phyloP scores from a whole-genome alignment of 2,329 filamentous ascomycete species.

The Clonostachys sp. region DNA sequence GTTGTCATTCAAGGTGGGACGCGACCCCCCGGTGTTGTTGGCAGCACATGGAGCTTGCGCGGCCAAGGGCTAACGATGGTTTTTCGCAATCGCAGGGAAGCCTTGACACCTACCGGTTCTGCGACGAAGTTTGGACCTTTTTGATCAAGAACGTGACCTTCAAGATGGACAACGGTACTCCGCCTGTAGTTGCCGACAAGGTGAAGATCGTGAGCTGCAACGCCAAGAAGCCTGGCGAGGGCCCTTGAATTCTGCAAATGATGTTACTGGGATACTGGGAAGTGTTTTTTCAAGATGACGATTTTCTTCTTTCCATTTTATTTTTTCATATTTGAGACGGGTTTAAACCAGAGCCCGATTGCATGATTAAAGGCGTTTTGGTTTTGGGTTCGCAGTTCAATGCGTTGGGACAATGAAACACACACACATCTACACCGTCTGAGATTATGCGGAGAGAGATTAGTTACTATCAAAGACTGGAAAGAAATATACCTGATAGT shows the following conservation, averaged over 20 bases:
- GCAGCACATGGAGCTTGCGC: neutral
- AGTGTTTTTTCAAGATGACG: too few relatives aligned
- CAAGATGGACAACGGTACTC: slow-evolving; percentile 81
- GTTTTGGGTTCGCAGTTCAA: neutral
- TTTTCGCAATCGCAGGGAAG: slow-evolving; percentile 62
- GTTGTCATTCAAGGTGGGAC: slow-evolving; percentile 84
- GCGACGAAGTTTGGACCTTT: slow-evolving; percentile 99
- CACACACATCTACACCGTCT: too few relatives aligned
- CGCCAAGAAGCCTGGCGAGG: slow-evolving; percentile 63
- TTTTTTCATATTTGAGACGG: neutral
- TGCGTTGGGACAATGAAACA: too few relatives aligned
- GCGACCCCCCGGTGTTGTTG: neutral
- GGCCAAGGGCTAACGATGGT: neutral
- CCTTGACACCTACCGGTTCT: slow-evolving; percentile 97
- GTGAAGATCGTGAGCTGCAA: slow-evolving; percentile 99
- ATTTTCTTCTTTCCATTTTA: too few relatives aligned
- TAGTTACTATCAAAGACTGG: too few relatives aligned
- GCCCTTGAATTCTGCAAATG: neutral
- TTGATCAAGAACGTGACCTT: slow-evolving; percentile 98
- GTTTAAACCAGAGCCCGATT: neutral
- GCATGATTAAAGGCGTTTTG: neutral
- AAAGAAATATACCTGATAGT: too few relatives aligned
- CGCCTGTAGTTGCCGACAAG: slow-evolving; percentile 76
- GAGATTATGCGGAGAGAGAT: too few relatives aligned
- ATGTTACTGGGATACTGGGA: too few relatives aligned